These are phyloP conservation scores for Candida argentea DNA, from an alignment of 805 yeast species.

Conservation along the genomic window DNA sequence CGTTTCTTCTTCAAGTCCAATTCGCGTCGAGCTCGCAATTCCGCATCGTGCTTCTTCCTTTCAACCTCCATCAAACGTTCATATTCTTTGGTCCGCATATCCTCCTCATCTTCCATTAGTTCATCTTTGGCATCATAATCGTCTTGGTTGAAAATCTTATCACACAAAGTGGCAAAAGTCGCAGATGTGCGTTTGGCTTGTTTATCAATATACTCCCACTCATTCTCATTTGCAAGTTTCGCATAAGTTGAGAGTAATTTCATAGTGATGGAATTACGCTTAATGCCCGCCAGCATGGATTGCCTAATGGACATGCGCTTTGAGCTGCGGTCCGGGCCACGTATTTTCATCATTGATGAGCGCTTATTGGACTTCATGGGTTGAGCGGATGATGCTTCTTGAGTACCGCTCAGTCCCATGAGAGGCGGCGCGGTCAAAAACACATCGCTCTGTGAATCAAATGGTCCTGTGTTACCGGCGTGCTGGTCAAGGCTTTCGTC, in stretches of 20 bases:
- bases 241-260: conserved; percentile 67
- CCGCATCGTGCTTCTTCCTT: conserved; percentile 43
- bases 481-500: conserved; percentile 10
- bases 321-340: conserved; percentile 16
- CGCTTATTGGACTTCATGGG: conserved; percentile 1
- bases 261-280: conserved; percentile 62
- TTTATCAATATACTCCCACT: conserved; percentile 61
- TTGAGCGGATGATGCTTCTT: neutral
- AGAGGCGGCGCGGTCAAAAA: conserved; percentile 9
- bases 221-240: conserved; percentile 51
- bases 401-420: conserved; percentile 20
- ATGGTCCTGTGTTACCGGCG: conserved; percentile 1
- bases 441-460: conserved; percentile 2
- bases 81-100: conserved; percentile 31
- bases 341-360: conserved; percentile 1
- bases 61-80: conserved; percentile 39
- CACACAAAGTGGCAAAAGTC: conserved; percentile 70
- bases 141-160: conserved; percentile 66
- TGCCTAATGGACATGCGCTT: conserved; percentile 28
- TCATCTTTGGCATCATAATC: conserved; percentile 40
- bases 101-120: conserved; percentile 31
- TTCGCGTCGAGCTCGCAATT: conserved; percentile 35
- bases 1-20: conserved; percentile 36
- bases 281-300: conserved; percentile 37
- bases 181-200: conserved; percentile 70